These are phyloP conservation scores for Populus davidiana DNA, from an alignment of 345 rosid genomes.

Conservation along the genomic window DNA sequence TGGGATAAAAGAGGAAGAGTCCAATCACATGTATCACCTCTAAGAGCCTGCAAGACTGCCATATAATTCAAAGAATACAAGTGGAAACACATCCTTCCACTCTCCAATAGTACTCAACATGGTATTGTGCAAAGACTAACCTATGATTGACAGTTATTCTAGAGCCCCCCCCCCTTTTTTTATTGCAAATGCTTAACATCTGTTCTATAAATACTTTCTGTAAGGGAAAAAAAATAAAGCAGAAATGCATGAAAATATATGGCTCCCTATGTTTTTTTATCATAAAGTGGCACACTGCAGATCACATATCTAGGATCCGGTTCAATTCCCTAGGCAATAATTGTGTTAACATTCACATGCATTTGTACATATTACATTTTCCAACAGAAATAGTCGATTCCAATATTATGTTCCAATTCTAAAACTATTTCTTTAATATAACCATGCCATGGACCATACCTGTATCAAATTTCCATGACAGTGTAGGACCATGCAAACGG, in stretches of 20 bases:
- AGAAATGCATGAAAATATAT: neutral
- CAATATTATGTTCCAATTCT: neutral
- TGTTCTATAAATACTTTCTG: neutral
- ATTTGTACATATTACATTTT: neutral
- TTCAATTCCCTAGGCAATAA: neutral
- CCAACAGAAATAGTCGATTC: neutral
- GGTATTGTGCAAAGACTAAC: neutral
- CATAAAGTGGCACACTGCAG: neutral
- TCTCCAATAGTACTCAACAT: neutral
- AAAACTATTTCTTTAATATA: neutral
- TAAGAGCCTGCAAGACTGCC: neutral
- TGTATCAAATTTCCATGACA: neutral
- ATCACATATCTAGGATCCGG: neutral
- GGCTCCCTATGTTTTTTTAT: neutral
- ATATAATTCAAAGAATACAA: neutral
- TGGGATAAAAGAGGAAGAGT: neutral
- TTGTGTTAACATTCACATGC: neutral
- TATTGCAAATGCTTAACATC: neutral
- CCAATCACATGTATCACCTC: neutral
- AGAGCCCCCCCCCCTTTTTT: neutral
- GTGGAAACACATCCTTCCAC: neutral
- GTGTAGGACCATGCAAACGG: neutral
- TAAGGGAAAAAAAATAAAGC: neutral
- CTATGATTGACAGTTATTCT: neutral
- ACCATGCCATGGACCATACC: neutral